A percentile compares a stretch with the other conserved stretches of the same genome.
phyloP scores from a whole-genome alignment of 1,139 yeast genomes.

The Tardiomyces depauwii region DNA sequence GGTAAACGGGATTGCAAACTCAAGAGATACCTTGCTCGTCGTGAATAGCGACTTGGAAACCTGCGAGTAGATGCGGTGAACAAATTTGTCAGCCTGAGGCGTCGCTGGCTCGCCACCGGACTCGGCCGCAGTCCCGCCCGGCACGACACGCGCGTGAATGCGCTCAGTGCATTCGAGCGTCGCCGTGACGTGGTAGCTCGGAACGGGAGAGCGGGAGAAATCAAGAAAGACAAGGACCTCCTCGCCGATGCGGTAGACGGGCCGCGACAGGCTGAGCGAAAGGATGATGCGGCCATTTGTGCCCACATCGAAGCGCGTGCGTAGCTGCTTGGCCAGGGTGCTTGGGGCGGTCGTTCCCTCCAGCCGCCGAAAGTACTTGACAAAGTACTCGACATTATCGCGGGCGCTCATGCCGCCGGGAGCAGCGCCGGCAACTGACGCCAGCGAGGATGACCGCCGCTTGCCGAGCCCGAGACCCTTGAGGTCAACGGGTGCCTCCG shows the following conservation, averaged over 20 bases:
- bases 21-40: conserved; percentile 7
- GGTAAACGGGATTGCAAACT: conserved; percentile 25
- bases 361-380: conserved; percentile 9
- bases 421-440: background rate
- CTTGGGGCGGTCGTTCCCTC: conserved; percentile 3
- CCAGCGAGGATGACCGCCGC: background rate
- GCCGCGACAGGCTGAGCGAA: conserved; percentile 23
- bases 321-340: conserved; percentile 10
- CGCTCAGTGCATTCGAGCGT: conserved; percentile 27
- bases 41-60: background rate
- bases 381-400: conserved; percentile 19
- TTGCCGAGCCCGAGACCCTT: background rate
- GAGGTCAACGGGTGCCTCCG: background rate
- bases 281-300: conserved; percentile 24
- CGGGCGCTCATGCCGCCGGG: conserved; percentile 3
- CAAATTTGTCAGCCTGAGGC: background rate
- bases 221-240: conserved; percentile 22
- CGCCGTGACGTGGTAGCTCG: conserved; percentile 28
- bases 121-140: too few species aligned
- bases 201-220: conserved; percentile 6
- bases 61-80: background rate
- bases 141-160: conserved; percentile 11
- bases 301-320: conserved; percentile 21
- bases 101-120: background rate
- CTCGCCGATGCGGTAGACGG: conserved; percentile 29